Conservation (phyloP, 768 basidiomycete genomes). For the Lyophyllum decastes region DNA sequence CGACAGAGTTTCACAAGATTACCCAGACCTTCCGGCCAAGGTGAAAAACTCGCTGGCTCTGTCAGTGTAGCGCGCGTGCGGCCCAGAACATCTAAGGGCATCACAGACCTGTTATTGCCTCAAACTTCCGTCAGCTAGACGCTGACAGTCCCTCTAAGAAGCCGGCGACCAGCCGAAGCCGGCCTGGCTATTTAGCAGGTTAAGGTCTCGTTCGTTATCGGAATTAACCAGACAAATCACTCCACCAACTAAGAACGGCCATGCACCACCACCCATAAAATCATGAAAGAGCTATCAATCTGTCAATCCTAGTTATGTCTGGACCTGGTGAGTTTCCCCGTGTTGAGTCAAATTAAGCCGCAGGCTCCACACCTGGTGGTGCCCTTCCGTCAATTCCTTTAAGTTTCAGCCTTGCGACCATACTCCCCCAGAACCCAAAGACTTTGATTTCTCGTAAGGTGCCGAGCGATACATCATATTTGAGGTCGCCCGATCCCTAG, state of each 20-base stretch:
- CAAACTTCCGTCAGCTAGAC: no score
- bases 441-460: constrained; percentile 43
- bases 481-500: no score
- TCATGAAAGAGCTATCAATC: constrained; percentile 75
- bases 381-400: constrained; percentile 85
- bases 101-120: no score
- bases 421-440: constrained; percentile 33
- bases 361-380: constrained; percentile 73
- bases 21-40: constrained; percentile 45
- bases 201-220: constrained; percentile 86
- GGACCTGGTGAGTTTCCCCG: constrained; percentile 76
- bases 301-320: no score
- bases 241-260: constrained; percentile 89
- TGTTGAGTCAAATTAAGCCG: constrained; percentile 79
- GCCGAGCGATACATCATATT: no score
- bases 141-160: no score
- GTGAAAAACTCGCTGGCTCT: constrained; percentile 3
- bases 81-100: no score
- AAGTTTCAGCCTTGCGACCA: constrained; percentile 64
- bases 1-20: no score
- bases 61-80: no score
- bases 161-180: no score
- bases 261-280: constrained; percentile 86
- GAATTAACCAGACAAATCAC: constrained; percentile 98
- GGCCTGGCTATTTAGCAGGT: constrained; percentile 21